phyloP scores from a whole-genome alignment of 257 asterid genomes.

The Linaria vulgaris region DNA sequence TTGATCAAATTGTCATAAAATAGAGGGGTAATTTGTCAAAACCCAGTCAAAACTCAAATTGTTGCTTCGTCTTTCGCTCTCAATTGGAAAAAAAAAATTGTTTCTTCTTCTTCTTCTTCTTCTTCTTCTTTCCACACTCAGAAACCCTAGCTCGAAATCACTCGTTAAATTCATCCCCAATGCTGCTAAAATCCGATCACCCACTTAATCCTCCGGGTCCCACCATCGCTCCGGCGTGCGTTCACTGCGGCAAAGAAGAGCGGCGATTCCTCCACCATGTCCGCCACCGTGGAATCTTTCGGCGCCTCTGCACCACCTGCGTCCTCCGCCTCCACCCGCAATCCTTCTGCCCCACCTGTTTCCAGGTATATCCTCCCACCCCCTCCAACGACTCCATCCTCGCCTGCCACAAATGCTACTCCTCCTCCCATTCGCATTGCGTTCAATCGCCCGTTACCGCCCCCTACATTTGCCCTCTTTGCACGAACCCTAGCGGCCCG shows the following conservation, averaged over 20 bases:
- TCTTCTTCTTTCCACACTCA: too few species aligned
- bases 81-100: too few species aligned
- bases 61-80: too few species aligned
- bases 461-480: slow-evolving; percentile 78
- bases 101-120: too few species aligned
- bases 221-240: slow-evolving; percentile 41
- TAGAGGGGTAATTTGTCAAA: too few species aligned
- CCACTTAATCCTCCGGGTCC: slow-evolving; percentile 25
- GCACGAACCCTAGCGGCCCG: slow-evolving; percentile 46
- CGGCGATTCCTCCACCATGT: slow-evolving; percentile 65
- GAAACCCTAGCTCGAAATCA: neutral
- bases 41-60: too few species aligned
- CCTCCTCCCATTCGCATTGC: slow-evolving; percentile 63
- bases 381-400: slow-evolving; percentile 45
- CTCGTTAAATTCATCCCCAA: slow-evolving; percentile 7
- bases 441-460: slow-evolving; percentile 34
- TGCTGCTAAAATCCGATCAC: slow-evolving; percentile 43
- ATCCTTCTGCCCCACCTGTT: slow-evolving; percentile 84
- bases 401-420: slow-evolving; percentile 65
- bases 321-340: slow-evolving; percentile 83
- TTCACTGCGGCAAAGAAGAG: slow-evolving; percentile 62
- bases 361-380: slow-evolving; percentile 59
- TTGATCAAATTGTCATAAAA: too few species aligned
- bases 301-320: slow-evolving; percentile 83
- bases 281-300: slow-evolving; percentile 67